These are phyloP conservation scores for Aspergillus terreus DNA, from an alignment of 2,329 filamentous ascomycete species.

Conservation along the genomic window DNA sequence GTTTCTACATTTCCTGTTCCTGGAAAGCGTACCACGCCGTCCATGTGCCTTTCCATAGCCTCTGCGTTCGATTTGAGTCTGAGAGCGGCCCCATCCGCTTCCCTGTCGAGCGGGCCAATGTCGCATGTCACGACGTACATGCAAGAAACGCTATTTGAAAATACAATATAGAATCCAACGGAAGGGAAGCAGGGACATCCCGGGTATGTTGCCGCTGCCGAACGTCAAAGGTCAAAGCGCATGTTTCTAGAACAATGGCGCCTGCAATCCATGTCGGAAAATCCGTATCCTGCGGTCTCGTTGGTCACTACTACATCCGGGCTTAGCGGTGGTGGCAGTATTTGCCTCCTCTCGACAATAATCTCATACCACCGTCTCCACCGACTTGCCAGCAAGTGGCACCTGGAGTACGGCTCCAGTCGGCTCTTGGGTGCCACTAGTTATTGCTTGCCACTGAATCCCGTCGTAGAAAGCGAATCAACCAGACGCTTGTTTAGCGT, in stretches of 20 bases:
- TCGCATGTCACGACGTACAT: background rate
- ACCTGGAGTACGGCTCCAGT: slow-evolving; percentile 4
- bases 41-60: background rate
- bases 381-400: slow-evolving; percentile 2
- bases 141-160: no score
- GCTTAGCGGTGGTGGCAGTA: no score
- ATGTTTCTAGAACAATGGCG: no score
- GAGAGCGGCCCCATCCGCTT: no score
- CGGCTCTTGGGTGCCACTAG: slow-evolving; percentile 3
- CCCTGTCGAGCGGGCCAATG: background rate
- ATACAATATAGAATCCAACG: no score
- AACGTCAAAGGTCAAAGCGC: no score
- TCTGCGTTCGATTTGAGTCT: background rate
- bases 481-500: slow-evolving; percentile 3
- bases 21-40: background rate
- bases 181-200: no score
- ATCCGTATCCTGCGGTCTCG: no score
- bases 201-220: no score
- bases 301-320: no score
- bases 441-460: slow-evolving; percentile 1
- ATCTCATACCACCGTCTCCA: background rate
- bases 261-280: no score
- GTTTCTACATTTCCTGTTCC: background rate
- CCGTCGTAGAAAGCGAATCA: background rate
- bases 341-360: no score